Base-by-base conservation (phyloP, 371 early-diverging fungal genomes). In the Dinochytrium kinnereticum region DNA sequence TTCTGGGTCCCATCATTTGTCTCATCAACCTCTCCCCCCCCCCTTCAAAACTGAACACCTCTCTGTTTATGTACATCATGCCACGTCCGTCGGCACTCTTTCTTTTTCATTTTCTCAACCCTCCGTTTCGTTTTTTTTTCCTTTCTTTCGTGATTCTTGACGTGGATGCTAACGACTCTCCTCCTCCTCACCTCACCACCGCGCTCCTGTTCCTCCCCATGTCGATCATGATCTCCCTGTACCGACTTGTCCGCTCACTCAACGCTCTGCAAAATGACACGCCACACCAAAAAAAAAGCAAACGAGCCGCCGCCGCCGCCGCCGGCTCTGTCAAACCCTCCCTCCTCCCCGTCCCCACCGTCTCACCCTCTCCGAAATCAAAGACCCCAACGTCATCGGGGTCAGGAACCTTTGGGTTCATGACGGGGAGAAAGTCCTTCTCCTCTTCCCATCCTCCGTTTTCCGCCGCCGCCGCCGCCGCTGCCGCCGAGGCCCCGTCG, bases 301-400 rank as follows among this genome's bases (percentile, higher is more conserved):
- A 64, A 30, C 44, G 44, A 44, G 34, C 13, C 31, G 24, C 64
- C 34, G 5, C 64, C 64, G 15, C 36, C 7, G 36, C 36, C 26
- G 21, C 38, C 59, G 28, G 10, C 28, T 28, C 28, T 28, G 15
- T 28, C 10, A 64, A 64, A 24, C 64, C 64, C 31, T 64, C 64
- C 34, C 34, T 64, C 31, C 64, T 64, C 24, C 64, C 64, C 13
- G 34, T 64, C 64, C 64, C 64, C 13, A 64, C 64, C 34, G 10
- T 37, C 31, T 64, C 64, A 37, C 64, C 64, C 7, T 64, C 64
- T 19, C 64, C 64, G 13, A 64, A 64, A 64, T 64, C 64, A 44
- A 44, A 44, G 44, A 44, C 44, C 44, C 44, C 57, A 19, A 19
- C 57, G 10, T 55, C 57, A 15, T 15, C 24, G 26, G 26, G 17